A percentile compares a stretch with the other conserved stretches of the same genome.
Evolutionary conservation across 1,284 basidiomycete genomes (phyloP).

Genomic region (Trichosporon inkin): DNA sequence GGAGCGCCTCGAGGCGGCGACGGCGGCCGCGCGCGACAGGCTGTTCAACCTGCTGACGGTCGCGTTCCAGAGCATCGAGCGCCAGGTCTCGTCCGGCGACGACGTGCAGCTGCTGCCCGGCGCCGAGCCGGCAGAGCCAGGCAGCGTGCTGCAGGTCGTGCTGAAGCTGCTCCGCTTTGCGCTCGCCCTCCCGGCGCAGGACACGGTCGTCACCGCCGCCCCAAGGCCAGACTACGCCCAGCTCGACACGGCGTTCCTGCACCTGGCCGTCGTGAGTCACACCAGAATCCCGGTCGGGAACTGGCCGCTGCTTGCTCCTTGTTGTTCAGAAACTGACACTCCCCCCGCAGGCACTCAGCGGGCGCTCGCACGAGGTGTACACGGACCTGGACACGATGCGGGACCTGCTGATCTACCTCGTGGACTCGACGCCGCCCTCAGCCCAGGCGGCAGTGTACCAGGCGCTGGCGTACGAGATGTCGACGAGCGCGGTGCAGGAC

Average conservation of each 20-base stretch:
- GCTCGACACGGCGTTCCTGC: conserved; percentile 33
- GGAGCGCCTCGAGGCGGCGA: conserved; percentile 14
- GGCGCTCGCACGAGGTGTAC: conserved; percentile 11
- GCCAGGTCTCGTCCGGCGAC: conserved; percentile 29
- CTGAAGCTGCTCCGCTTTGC: conserved; percentile 37
- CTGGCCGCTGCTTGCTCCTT: no score
- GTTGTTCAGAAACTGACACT: no score
- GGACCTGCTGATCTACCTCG: conserved; percentile 33
- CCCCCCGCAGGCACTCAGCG: conserved; percentile 22
- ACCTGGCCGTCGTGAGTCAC: conserved; percentile 34
- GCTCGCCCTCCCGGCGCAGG: conserved; percentile 28
- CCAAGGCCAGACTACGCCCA: conserved; percentile 41
- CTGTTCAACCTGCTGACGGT: conserved; percentile 38
- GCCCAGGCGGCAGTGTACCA: conserved; percentile 15
- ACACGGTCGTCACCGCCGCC: conserved; percentile 22
- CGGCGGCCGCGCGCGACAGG: conserved; percentile 32
- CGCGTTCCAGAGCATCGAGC: conserved; percentile 38
- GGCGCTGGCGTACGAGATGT: conserved; percentile 33
- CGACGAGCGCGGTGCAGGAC: conserved; percentile 24
- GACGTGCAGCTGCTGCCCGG: conserved; percentile 30
- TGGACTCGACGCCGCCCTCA: conserved; percentile 18
- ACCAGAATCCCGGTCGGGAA: no score
- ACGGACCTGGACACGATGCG: conserved; percentile 20
- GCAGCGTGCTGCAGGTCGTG: conserved; percentile 29
- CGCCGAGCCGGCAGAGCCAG: conserved; percentile 30